Evolutionary conservation across 129 eudicot genomes (phyloP), one percentile per base, ranked within the genome.

Genomic region (sunflower (Helianthus annuus)): DNA sequence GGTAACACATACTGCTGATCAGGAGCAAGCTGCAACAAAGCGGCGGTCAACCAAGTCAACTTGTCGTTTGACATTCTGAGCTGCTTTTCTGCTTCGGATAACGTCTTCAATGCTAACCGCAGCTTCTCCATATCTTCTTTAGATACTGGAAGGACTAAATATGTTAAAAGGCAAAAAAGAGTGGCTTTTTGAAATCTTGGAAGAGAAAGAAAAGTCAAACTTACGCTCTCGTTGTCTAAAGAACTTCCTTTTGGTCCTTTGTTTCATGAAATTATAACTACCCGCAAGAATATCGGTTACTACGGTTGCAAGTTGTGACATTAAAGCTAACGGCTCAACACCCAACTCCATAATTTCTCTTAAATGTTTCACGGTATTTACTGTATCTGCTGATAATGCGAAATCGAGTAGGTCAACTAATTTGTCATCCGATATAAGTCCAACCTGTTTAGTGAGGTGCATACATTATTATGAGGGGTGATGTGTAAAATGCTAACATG

Each of bases 301-400:
- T 15, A 90, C 88, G 7, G 99, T 95, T 56, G 99, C 99, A 72
- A 95, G 96, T 79, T 95, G 99, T 22, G 99, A 95, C 99, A 95
- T 88, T 77, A 95, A 83, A 48, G 94, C 91, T 72, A 95, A 81
- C 38, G 99, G 97, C 87, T 95, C 99, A 7, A 95, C 90, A 64
- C 99, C 99, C 48, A 87, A 86, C 80, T 90, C 96, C 96, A 86
- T 95, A 24, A 95, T 84, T 51, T 90, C 97, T 75, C 99, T 85
- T 75, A 95, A 80, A 79, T 81, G 86, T 78, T 86, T 90, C 64
- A 95, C 99, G 2, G 96, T 95, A 57, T 90, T 95, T 14, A 95
- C 96, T n/a, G 99, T 95, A 76, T 95, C 99, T 36, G 97, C 97
- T 75, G 97, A 95, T 79, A 95, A 85, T 55, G 99, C 99, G 39